Evolutionary conservation across 306 rosid genomes (phyloP), one percentile per base, ranked within the genome.

Genomic region (Mimosa pudica): DNA sequence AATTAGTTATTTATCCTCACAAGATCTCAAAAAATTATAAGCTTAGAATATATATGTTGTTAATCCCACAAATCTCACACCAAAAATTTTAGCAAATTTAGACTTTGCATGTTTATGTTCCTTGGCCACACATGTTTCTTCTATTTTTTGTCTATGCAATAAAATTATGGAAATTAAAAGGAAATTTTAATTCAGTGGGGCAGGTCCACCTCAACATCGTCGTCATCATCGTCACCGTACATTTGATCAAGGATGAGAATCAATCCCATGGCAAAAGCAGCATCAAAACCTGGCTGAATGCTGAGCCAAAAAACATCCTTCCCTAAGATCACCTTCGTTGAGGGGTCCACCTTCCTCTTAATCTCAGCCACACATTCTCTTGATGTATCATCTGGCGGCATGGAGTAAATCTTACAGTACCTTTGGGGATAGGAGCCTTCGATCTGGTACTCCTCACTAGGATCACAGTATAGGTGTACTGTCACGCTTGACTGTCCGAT

Each of bases 201-300:
- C 17, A 7, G 61, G 63, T n/a, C 75, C 71, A 48, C 32, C 4
- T 61, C 65, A 33, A 18, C 33, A 57, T n/a, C n/a, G n/a, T n/a
- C n/a, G n/a, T 20, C 78, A 10, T 44, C 77, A 13, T 63, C 12
- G 12, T 75, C 54, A 0, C 49, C 70, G 70, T 54, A 35, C 70
- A 80, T 66, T 64, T 80, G 84, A 20, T 76, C 84, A 72, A 84
- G 84, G 47, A 80, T 72, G 13, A 84, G 82, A 54, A 80, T 79
- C 76, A 77, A 73, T 44, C 84, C 82, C 84, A 84, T 80, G 1
- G 69, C 82, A n/a, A 80, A 77, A 9, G 87, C 82, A n/a, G 77
- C 73, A 57, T 77, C 84, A 42, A 80, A 77, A 1, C 82, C 84
- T 1, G 80, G 55, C 69, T 77, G 65, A 32, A 80, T 61, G 42